Conservation (phyloP, 495 filamentous ascomycete genomes). For the Penicillium maclennaniae region DNA sequence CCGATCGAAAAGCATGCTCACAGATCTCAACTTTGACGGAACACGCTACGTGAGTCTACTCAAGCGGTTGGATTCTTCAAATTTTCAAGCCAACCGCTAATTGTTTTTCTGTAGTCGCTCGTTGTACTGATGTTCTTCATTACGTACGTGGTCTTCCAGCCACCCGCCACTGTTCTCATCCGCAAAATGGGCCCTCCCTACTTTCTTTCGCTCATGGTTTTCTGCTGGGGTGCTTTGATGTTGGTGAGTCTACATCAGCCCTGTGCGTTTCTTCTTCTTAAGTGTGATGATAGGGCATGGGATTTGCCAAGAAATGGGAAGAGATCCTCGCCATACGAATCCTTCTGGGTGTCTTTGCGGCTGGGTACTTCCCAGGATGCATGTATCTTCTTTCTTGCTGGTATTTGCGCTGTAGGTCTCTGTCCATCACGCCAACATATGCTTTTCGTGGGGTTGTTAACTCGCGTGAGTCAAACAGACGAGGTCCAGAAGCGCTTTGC, state of each 20-base stretch:
- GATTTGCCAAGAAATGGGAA: conserved; percentile 47
- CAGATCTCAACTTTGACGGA: conserved; percentile 1
- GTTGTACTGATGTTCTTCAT: conserved; percentile 63
- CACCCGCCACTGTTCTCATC: conserved; percentile 52
- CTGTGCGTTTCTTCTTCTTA: not conserved
- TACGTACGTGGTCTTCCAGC: conserved; percentile 61
- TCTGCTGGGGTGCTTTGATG: conserved; percentile 2
- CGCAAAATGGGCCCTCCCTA: conserved; percentile 54
- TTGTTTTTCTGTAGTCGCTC: conserved; percentile 40
- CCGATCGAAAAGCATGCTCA: not conserved
- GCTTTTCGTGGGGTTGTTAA: too few relatives aligned
- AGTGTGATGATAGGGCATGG: conserved; percentile 11
- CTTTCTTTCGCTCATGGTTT: not conserved
- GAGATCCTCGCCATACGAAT: conserved; percentile 46
- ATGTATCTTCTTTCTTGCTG: conserved; percentile 12
- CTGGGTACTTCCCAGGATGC: conserved; percentile 32
- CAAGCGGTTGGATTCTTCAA: too few relatives aligned
- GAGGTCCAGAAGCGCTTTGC: conserved; percentile 53
- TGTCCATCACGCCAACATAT: too few relatives aligned
- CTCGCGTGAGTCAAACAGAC: not conserved
- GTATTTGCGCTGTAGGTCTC: conserved; percentile 12
- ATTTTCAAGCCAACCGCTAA: not conserved
- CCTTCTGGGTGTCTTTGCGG: conserved; percentile 55
- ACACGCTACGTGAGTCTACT: not conserved
- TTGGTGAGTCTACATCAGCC: not conserved